Conservation (phyloP, 1,284 basidiomycete genomes). For the Testicularia cyperi region DNA sequence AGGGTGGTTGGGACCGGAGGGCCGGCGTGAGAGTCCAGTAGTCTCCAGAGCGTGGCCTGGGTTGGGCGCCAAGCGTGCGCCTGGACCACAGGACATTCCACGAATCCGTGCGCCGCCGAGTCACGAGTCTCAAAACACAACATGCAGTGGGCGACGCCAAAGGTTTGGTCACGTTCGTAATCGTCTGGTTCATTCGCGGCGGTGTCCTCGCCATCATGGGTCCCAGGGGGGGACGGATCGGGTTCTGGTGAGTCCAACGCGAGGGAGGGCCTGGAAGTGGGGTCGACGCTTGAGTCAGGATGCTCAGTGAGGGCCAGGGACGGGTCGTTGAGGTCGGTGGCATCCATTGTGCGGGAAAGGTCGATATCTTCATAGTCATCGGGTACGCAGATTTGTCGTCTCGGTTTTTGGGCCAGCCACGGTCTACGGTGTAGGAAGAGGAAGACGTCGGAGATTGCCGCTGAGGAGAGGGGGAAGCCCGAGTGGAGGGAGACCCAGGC, state of each 20-base stretch:
- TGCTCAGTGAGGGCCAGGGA: too few relatives aligned
- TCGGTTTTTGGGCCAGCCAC: neutral
- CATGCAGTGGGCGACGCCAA: constrained; percentile 4
- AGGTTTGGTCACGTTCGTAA: neutral
- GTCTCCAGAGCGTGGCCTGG: neutral
- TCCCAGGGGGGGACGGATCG: neutral
- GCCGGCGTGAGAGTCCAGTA: neutral
- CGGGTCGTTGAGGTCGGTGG: too few relatives aligned
- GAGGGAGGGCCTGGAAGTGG: too few relatives aligned
- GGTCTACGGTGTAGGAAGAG: neutral
- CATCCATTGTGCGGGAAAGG: neutral
- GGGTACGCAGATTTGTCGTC: neutral
- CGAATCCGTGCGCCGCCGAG: constrained; percentile 5
- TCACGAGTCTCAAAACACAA: neutral
- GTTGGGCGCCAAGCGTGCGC: constrained; percentile 1
- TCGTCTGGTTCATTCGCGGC: neutral
- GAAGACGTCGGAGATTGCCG: neutral
- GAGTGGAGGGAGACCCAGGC: neutral
- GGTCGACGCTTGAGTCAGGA: too few relatives aligned
- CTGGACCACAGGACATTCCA: constrained; percentile 2
- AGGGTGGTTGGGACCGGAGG: neutral
- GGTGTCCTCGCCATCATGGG: neutral
- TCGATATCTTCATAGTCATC: neutral
- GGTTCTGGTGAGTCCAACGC: too few relatives aligned
- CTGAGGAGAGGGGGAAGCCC: neutral